Base-by-base conservation (phyloP, 352 stramenopile genomes). In the Globisporangium middletonii region DNA sequence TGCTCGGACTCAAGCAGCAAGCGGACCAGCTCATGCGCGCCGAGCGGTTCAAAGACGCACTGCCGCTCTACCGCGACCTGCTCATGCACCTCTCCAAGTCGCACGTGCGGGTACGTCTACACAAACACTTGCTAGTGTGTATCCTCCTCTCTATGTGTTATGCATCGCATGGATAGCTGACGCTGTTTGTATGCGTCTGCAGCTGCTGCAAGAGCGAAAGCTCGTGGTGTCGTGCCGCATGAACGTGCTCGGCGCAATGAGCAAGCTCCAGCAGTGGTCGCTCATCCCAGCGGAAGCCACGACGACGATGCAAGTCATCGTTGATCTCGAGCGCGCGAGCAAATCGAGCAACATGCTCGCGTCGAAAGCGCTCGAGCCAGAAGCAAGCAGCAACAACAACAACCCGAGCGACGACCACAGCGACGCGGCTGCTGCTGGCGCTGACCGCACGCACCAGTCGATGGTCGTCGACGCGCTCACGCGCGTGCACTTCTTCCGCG, bases 11-110 rank as follows among this genome's bases (percentile, higher is more conserved):
- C 59, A 88, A 90, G 72, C 73, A 74, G 42, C 69, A 84, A 50
- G 75, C 77, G 33, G 76, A 92, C 73, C 67, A 85, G 53, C 67
- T 86, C 58, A 73, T 92, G 68, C 62, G 73, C 13, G 50, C 56
- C 30, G 67, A 83, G 59, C 67, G 75, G 30, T 70, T 77, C 50
- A 68, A 81, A 35, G 66, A 82, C 57, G 80, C 78, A 47, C 69
- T 88, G 47, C 69, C 65, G 15, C 57, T 88, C 44, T 90, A 90
- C 59, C 73, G 75, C 23, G 80, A 87, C 49, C 68, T 89, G 48
- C 74, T 90, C 55, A 80, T 86, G 74, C 74, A 87, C 44, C 65
- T 90, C 27, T 86, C 77, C 50, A 74, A 70, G 56, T 89, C 78
- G 2, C 80, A 89, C 23, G 78, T 88, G 57, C 73, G 77, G 57